phyloP scores from a whole-genome alignment of 1,139 yeast genomes.

The Taphrina confusa region DNA sequence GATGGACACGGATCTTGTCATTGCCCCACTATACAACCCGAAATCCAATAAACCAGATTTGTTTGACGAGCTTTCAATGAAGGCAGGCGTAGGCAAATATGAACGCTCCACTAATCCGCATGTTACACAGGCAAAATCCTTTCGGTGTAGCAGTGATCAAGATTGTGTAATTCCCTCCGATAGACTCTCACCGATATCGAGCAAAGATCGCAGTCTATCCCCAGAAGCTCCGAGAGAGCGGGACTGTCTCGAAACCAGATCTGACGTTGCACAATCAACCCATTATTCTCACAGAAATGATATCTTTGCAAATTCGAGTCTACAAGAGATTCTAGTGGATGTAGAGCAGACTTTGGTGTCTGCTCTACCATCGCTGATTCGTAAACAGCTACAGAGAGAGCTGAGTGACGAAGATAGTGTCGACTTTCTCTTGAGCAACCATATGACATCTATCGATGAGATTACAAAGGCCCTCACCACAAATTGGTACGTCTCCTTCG shows the following conservation, averaged over 20 bases:
- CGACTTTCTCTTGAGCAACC: conserved; percentile 1
- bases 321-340: neutral
- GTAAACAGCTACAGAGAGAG: neutral
- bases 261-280: too few relatives aligned
- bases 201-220: neutral
- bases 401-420: neutral
- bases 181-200: neutral
- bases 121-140: neutral
- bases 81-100: conserved; percentile 5
- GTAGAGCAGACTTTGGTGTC: neutral
- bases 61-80: conserved; percentile 10
- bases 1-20: neutral
- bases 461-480: neutral
- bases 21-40: conserved; percentile 7
- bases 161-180: neutral
- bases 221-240: neutral
- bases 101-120: neutral
- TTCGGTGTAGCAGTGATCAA: neutral
- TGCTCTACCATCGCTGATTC: conserved; percentile 1
- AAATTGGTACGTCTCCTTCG: conserved; percentile 7
- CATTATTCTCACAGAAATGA: neutral
- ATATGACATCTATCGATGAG: neutral
- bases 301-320: neutral
- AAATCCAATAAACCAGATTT: neutral
- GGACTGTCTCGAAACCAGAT: neutral